Evolutionary conservation across 2,329 filamentous ascomycete species (phyloP).

Genomic region (Sordariomycetes sp.): DNA sequence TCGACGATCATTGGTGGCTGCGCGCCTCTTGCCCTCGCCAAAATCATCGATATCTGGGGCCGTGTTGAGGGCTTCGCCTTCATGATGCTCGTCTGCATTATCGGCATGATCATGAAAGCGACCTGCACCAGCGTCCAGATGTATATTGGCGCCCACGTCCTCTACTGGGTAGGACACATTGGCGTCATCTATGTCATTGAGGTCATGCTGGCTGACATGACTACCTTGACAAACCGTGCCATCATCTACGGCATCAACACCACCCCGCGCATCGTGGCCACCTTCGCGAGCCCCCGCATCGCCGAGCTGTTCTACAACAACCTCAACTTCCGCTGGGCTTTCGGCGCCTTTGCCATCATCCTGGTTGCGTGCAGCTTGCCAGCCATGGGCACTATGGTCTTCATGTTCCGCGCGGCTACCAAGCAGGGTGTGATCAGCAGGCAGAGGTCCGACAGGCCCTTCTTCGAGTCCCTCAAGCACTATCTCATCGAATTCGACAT

Average conservation of each 20-base stretch:
- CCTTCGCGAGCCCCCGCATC: slow-evolving; percentile 29
- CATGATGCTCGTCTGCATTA: slow-evolving; percentile 29
- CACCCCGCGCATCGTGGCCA: slow-evolving; percentile 29
- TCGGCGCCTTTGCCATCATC: slow-evolving; percentile 54
- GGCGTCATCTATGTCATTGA: slow-evolving; percentile 23
- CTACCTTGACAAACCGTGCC: slow-evolving; percentile 30
- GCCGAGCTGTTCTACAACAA: slow-evolving; percentile 21
- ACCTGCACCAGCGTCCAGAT: slow-evolving; percentile 41
- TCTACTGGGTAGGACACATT: slow-evolving; percentile 47
- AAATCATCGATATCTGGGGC: slow-evolving; percentile 39
- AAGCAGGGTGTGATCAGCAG: slow-evolving; percentile 31
- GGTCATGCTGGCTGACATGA: slow-evolving; percentile 25
- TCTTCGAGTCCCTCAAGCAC: slow-evolving; percentile 33
- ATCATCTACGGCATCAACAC: slow-evolving; percentile 25
- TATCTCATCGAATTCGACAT: slow-evolving; percentile 50
- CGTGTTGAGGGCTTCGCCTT: slow-evolving; percentile 34
- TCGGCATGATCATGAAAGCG: slow-evolving; percentile 51
- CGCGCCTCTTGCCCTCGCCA: slow-evolving; percentile 31
- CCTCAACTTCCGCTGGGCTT: slow-evolving; percentile 31
- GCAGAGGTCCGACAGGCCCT: slow-evolving; percentile 30
- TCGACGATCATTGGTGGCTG: slow-evolving; percentile 33
- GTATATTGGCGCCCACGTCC: slow-evolving; percentile 48
- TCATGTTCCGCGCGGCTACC: slow-evolving; percentile 32
- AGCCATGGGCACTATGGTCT: slow-evolving; percentile 17
- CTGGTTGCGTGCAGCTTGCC: slow-evolving; percentile 33